Evolutionary conservation across 2,329 filamentous ascomycete species (phyloP), one percentile per base, ranked within the genome.

Genomic region (Tolypocladium capitatum): DNA sequence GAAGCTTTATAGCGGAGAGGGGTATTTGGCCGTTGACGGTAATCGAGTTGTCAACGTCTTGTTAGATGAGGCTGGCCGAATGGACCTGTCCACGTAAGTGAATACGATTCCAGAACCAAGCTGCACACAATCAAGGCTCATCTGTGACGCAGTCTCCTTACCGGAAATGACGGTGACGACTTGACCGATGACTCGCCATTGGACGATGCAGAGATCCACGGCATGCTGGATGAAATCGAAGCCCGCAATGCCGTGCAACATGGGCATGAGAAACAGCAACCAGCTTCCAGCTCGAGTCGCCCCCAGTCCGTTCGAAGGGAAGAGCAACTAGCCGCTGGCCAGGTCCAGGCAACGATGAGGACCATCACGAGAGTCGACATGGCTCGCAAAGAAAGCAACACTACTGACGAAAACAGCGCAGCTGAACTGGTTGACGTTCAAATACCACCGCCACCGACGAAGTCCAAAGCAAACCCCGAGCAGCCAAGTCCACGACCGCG

Each of bases 1-100:
- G 30, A 58, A 63, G 6, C 50, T 68, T 8, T 76, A 78, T 47
- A 45, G 36, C 11, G 27, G 18, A 28, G 24, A 48, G 28, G 35
- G 49, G 16, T 34, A 30, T 3, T 43, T 20, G 35, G 31, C 27
- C 46, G 44, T n/a, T n/a, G 24, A 42, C 16, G 16, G 30, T 4
- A 6, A 5, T 18, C 5, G 16, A 13, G 16, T 6, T 11, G 38
- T 7, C 10, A n/a, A 28, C 16, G 16, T 30, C 16, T 11, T 18
- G 5, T 42, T 21, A 14, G 13, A n/a, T 9, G 18, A 28, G 9
- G 9, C 24, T 42, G 24, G 38, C 5, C 24, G 16, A 18, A 30
- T 13, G 38, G 16, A 18, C 2, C 16, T 11, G 10, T 6, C 24
- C 24, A 42, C 24, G 38, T 42, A 18, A 30, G 38, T 40, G 24